A percentile compares a stretch with the other conserved stretches of the same genome.
phyloP scores from a whole-genome alignment of 192 early-diverging fungal species.

The Helicostylum pulchrum region DNA sequence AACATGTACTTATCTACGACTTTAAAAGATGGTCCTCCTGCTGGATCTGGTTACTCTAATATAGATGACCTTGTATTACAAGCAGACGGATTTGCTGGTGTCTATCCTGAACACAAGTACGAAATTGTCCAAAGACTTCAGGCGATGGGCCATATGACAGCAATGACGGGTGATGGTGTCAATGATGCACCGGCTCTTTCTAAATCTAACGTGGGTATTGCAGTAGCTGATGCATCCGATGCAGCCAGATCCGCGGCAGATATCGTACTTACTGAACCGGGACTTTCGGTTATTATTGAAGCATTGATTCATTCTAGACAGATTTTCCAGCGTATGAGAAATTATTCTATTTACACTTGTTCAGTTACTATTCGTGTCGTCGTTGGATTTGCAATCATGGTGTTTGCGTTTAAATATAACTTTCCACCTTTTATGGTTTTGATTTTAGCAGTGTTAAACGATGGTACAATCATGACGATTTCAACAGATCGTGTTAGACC shows the following conservation, averaged over 20 bases:
- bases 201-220: conserved; percentile 73
- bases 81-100: conserved; percentile 66
- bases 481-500: conserved; percentile 82
- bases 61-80: conserved; percentile 59
- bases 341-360: conserved; percentile 89
- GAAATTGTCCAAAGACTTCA: conserved; percentile 68
- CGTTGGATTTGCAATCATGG: conserved; percentile 65
- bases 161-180: conserved; percentile 74
- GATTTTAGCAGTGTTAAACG: conserved; percentile 88
- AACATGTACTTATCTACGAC: conserved; percentile 67
- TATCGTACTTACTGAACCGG: conserved; percentile 76
- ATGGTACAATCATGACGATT: conserved; percentile 91
- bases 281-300: conserved; percentile 86
- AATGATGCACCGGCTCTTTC: conserved; percentile 70
- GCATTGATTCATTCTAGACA: conserved; percentile 87
- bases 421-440: conserved; percentile 85
- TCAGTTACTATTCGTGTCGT: conserved; percentile 82
- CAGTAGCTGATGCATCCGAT: conserved; percentile 72
- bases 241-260: conserved; percentile 76
- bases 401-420: conserved; percentile 76
- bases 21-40: conserved; percentile 61
- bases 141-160: conserved; percentile 67
- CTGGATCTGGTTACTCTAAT: conserved; percentile 52
- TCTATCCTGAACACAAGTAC: conserved; percentile 69
- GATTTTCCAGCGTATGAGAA: conserved; percentile 96